Evolutionary conservation across 1,284 basidiomycete species (phyloP), one percentile per base, ranked within the genome.

Genomic region (Malassezia restricta): DNA sequence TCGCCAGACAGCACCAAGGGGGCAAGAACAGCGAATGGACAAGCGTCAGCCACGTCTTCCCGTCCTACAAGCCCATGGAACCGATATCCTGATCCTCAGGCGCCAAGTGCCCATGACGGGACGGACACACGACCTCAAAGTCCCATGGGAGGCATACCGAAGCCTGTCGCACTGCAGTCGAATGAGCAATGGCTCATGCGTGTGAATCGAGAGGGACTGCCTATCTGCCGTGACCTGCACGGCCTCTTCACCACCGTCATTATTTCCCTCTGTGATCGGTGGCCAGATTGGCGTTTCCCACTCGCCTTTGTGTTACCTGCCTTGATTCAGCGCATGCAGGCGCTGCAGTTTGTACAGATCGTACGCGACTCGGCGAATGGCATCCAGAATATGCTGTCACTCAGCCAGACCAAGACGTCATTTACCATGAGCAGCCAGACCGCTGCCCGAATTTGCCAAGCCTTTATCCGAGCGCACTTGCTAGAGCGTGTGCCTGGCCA

Each of bases 341-440:
- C 88, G 3, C 83, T 98, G 73, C 95, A 96, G 75, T 99, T 99
- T 74, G 92, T 91, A 24, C 94, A 99, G 78, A 96, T 92, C 49
- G 94, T 92, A 76, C 88, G 94, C 64, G 85, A 87, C 55, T 87
- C 91, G 65, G 94, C 98, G 79, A 91, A 94, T 55, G 86, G 88
- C 76, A 91, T 98, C 76, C 89, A 90, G 58, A 83, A 86, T 74
- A 84, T 92, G 67, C 89, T 99, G 74, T 85, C 98, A 67, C 96
- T 94, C 63, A 98, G 92, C 1, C 98, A 94, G 0, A 98, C 94
- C 5, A 98, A 92, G 8, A 99, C 94, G 40, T 98, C 94, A 20
- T 99, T 99, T 76, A 91, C 89, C 58, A 98, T 99, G 94, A 90
- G 88, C 61, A 83, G 90, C 62, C 92, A 98, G 43, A 98, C 98